Evolutionary conservation across 2,329 filamentous ascomycete species (phyloP).

Genomic region (Helotiales sp.): DNA sequence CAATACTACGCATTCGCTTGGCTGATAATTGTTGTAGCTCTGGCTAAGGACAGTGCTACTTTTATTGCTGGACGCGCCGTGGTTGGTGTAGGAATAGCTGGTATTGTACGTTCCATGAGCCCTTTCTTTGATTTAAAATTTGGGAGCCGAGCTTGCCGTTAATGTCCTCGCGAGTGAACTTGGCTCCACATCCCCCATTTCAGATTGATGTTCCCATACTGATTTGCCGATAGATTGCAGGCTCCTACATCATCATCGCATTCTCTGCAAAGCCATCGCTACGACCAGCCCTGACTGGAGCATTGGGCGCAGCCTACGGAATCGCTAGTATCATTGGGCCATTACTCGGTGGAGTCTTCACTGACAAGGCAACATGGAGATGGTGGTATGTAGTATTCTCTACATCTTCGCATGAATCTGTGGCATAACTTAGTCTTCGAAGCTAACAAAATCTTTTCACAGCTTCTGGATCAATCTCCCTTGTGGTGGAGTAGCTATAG

Average conservation of each 20-base stretch:
- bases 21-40: no score
- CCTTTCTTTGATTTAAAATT: no score
- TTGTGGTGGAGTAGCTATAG: slow-evolving; percentile 34
- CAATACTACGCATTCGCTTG: not conserved
- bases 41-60: slow-evolving; percentile 29
- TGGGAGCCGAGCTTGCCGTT: no score
- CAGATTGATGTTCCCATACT: no score
- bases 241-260: slow-evolving; percentile 26
- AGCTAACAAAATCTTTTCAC: not conserved
- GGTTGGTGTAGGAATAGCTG: slow-evolving; percentile 30
- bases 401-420: not conserved
- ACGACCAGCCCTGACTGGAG: slow-evolving; percentile 17
- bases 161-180: no score
- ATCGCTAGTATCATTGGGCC: slow-evolving; percentile 27
- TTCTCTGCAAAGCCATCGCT: slow-evolving; percentile 27
- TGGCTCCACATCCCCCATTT: no score
- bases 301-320: slow-evolving; percentile 29
- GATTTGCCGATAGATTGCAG: no score
- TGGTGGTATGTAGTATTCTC: slow-evolving; percentile 11
- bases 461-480: slow-evolving; percentile 24
- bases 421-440: not conserved
- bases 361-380: slow-evolving; percentile 29
- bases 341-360: slow-evolving; percentile 35
- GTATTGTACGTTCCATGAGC: no score
- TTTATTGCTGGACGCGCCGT: slow-evolving; percentile 36